Conservation (phyloP, 2,329 filamentous ascomycete species). For the Emydomyces testavorans region DNA sequence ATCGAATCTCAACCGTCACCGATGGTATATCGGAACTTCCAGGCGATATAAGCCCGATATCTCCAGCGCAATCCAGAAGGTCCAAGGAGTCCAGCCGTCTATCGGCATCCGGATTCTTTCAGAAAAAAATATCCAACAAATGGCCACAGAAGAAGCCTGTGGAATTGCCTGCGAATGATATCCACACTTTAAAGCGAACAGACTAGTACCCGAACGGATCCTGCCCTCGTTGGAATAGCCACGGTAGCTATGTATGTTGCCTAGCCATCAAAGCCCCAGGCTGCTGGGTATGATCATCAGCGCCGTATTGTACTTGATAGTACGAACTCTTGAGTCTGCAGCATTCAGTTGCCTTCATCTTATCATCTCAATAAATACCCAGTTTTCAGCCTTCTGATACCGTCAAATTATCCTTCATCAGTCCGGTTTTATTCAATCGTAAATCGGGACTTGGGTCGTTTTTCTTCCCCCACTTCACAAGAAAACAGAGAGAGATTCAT, state of each 20-base stretch:
- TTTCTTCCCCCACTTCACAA: too few relatives aligned
- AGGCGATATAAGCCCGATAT: constrained; percentile 1
- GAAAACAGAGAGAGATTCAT: too few relatives aligned
- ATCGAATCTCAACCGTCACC: constrained; percentile 4
- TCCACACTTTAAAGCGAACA: constrained; percentile 5
- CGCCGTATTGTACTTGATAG: not conserved
- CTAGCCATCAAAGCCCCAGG: not conserved
- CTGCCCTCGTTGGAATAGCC: too few relatives aligned
- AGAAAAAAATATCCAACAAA: constrained; percentile 1
- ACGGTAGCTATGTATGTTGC: not conserved
- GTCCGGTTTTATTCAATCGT: too few relatives aligned
- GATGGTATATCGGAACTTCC: constrained; percentile 7
- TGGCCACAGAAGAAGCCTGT: constrained; percentile 3
- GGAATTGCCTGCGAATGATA: constrained; percentile 13
- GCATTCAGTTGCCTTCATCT: not conserved
- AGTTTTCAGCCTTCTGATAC: not conserved
- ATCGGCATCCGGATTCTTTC: not conserved
- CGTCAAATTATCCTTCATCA: too few relatives aligned
- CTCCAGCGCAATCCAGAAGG: not conserved
- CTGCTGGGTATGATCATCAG: not conserved
- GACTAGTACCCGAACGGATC: too few relatives aligned
- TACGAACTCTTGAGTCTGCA: not conserved
- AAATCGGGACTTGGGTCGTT: too few relatives aligned
- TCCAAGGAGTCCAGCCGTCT: not conserved
- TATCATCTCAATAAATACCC: not conserved